Conservation (phyloP, 805 yeast genomes). For the Helenozyma rhizophorensis region DNA sequence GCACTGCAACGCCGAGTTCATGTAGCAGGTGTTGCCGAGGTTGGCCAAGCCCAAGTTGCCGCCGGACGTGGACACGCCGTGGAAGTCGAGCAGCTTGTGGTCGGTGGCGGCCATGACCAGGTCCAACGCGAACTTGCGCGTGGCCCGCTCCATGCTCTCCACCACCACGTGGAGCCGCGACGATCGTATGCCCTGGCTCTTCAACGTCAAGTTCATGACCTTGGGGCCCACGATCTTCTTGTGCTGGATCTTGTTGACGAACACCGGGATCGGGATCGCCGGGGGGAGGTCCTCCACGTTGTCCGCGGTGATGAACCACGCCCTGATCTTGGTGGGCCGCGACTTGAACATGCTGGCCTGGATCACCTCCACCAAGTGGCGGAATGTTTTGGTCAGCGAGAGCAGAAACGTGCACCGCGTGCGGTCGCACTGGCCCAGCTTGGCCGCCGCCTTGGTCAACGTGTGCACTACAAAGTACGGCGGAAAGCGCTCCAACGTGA, state of each 20-base stretch:
- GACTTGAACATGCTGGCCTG: slow-evolving; percentile 19
- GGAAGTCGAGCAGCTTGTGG: slow-evolving; percentile 9
- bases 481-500: slow-evolving; percentile 32
- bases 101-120: slow-evolving; percentile 2
- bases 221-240: slow-evolving; percentile 26
- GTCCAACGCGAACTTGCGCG: slow-evolving; percentile 22
- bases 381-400: slow-evolving; percentile 33
- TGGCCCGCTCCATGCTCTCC: slow-evolving; percentile 19
- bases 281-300: slow-evolving; percentile 20
- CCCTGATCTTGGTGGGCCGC: slow-evolving; percentile 19
- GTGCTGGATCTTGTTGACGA: slow-evolving; percentile 25
- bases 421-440: slow-evolving; percentile 5
- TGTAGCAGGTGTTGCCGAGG: slow-evolving; percentile 88
- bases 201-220: slow-evolving; percentile 21
- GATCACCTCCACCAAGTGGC: slow-evolving; percentile 27
- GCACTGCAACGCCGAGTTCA: slow-evolving; percentile 94
- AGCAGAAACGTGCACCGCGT: slow-evolving; percentile 13
- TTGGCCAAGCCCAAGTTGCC: slow-evolving; percentile 62
- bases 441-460: slow-evolving; percentile 17
- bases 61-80: slow-evolving; percentile 14
- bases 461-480: slow-evolving; percentile 34
- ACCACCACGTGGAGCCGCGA: slow-evolving; percentile 25
- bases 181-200: slow-evolving; percentile 25
- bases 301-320: slow-evolving; percentile 34
- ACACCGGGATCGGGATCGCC: slow-evolving; percentile 20